Conservation (phyloP, 306 rosid genomes). For the Pachyrhizus erosus region DNA sequence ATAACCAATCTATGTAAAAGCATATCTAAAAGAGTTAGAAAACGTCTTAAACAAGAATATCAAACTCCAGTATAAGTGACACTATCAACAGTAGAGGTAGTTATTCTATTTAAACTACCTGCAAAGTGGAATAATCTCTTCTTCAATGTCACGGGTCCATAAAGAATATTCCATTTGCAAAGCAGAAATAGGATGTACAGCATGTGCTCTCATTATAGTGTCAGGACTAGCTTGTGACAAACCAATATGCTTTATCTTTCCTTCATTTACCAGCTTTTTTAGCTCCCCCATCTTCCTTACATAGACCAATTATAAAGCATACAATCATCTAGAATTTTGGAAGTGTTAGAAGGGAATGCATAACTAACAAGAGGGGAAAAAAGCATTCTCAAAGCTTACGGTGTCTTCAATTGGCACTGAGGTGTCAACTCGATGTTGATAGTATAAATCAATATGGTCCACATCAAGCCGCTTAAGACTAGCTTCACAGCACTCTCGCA, state of each 20-base stretch:
- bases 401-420: slow-evolving; percentile 77
- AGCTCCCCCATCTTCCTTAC: slow-evolving; percentile 63
- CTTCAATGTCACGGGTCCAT: slow-evolving; percentile 68
- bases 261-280: slow-evolving; percentile 67
- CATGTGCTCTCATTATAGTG: slow-evolving; percentile 69
- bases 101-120: slow-evolving; percentile 44
- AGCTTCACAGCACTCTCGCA: slow-evolving; percentile 67
- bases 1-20: not conserved
- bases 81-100: not conserved
- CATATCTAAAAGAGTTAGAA: slow-evolving; percentile 3
- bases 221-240: slow-evolving; percentile 62
- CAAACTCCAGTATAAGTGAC: too few species aligned
- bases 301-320: slow-evolving; percentile 13
- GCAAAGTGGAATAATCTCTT: slow-evolving; percentile 70
- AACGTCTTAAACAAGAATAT: not conserved
- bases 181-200: slow-evolving; percentile 79
- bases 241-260: slow-evolving; percentile 66
- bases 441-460: slow-evolving; percentile 62
- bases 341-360: not conserved
- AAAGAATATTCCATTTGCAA: slow-evolving; percentile 76
- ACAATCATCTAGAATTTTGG: not conserved
- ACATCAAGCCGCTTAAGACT: slow-evolving; percentile 62
- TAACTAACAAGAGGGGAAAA: not conserved
- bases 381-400: slow-evolving; percentile 46
- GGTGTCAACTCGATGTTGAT: slow-evolving; percentile 63